Base-by-base conservation (phyloP, 371 early-diverging fungal species). In the Mucor piriformis region DNA sequence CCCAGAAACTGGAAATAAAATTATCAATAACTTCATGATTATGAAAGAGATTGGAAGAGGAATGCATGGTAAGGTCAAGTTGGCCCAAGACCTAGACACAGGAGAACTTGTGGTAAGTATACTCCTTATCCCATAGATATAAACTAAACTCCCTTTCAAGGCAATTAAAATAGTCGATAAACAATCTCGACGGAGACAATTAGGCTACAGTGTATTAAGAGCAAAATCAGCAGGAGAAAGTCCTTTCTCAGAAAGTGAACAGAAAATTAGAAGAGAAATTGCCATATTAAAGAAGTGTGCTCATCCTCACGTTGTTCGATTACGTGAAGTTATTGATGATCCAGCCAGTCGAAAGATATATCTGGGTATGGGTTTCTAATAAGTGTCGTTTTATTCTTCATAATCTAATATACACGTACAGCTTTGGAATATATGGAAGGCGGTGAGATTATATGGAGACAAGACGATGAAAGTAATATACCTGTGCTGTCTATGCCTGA, bases 241-340 rank as follows among this genome's bases (percentile, higher is more conserved):
- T 18, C 50, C 33, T n/a, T 38, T 48, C 20, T 21, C 61, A 4
- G 74, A 79, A 24, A 88, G 89, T 47, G 86, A 93, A 57, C 91
- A 93, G 64, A 94, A 94, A 69, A 92, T 95, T 59, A 85, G 89
- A 67, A 82, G 90, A 38, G 97, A 97, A 71, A 94, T 97, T 50
- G 95, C 95, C 4, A 95, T 97, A 35, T 77, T 96, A 59, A 94
- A 96, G 71, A 95, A 93, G 72, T 92, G 92, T 63, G 76, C 78
- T 37, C 97, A 97, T 63, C 95, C 95, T 1, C 86, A 97, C 65
- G 90, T 97, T 20, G 95, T 97, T n/a, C 74, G 84, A 32, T 74
- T 97, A 50, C 73, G 82, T 55, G 97, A 96, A 70, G 96, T 97
- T 43, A 95, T 97, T 57, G 97, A 97, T 74, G 95, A 95, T 64